Conservation (phyloP, 2,329 filamentous ascomycete genomes). For the Pseudogymnoascus sp. region DNA sequence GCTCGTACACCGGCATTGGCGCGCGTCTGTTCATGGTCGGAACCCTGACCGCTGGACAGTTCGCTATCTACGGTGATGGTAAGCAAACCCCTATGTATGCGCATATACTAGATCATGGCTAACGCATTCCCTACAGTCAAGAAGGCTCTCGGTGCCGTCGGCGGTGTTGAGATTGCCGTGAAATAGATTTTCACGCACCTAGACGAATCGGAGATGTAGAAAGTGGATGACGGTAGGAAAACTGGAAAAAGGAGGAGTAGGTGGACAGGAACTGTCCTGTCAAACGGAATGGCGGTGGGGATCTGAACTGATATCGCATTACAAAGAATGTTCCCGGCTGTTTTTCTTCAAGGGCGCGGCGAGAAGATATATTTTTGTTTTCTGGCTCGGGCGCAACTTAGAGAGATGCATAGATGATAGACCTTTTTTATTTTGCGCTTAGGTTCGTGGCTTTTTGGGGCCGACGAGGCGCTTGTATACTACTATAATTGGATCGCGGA, state of each 20-base stretch:
- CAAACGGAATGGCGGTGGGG: not conserved
- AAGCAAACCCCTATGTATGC: not conserved
- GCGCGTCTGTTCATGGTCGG: conserved; percentile 62
- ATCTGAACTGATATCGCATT: not conserved
- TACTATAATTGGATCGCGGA: conserved; percentile 7
- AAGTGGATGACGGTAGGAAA: not conserved
- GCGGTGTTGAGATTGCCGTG: conserved; percentile 61
- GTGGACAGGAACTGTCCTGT: not conserved
- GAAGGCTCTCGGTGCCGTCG: conserved; percentile 59
- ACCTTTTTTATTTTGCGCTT: not conserved
- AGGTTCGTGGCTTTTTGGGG: not conserved
- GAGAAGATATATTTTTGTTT: not conserved
- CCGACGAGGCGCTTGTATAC: conserved; percentile 2
- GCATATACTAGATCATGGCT: not conserved
- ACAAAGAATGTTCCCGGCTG: not conserved
- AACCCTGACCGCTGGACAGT: conserved; percentile 69
- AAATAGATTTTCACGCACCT: conserved; percentile 25
- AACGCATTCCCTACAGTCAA: conserved; percentile 38
- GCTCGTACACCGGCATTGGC: conserved; percentile 73
- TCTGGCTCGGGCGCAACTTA: not conserved
- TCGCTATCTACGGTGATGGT: conserved; percentile 73
- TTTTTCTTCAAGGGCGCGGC: conserved; percentile 1
- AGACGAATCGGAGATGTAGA: not conserved
- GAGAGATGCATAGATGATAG: conserved; percentile 6
- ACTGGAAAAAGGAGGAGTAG: not conserved